Percentiles rank a stretch among this genome's conserved stretches.
Conservation (phyloP, 345 rosid species). For the Murraya paniculata region DNA sequence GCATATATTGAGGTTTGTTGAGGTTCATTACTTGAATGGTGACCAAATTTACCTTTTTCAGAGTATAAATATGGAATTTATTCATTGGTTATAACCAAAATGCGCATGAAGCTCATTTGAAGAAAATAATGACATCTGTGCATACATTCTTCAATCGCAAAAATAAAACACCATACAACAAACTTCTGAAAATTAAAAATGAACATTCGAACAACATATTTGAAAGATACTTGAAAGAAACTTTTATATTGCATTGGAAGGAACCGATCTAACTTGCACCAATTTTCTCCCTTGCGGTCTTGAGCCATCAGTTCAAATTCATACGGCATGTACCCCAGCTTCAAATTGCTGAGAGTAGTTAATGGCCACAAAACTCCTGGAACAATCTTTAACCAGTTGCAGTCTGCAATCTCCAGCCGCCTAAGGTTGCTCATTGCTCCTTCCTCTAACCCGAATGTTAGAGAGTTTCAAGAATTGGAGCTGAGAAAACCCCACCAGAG, state of each 20-base stretch:
- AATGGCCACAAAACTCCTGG: slow-evolving; percentile 14
- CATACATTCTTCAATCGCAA: not conserved
- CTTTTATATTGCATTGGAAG: slow-evolving; percentile 1
- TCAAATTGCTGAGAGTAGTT: not conserved
- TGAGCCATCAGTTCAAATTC: slow-evolving; percentile 11
- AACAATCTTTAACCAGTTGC: slow-evolving; percentile 6
- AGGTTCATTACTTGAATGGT: no score
- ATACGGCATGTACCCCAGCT: not conserved
- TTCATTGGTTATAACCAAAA: no score
- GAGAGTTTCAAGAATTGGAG: slow-evolving; percentile 13
- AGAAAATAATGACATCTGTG: not conserved
- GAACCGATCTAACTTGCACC: slow-evolving; percentile 5
- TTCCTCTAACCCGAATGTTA: not conserved
- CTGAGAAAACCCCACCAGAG: slow-evolving; percentile 16
- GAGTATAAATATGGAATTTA: no score
- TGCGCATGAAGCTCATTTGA: not conserved
- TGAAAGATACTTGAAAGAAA: not conserved
- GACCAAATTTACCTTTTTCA: no score
- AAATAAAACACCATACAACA: not conserved
- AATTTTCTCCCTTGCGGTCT: slow-evolving; percentile 7
- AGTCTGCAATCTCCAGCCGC: slow-evolving; percentile 8
- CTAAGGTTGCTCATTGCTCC: slow-evolving; percentile 11
- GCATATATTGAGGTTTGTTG: no score
- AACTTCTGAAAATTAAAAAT: not conserved
- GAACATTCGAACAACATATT: not conserved